These are phyloP conservation scores for Magnolia officinalis DNA, from an alignment of 164 flowering plant genomes.

Conservation along the genomic window DNA sequence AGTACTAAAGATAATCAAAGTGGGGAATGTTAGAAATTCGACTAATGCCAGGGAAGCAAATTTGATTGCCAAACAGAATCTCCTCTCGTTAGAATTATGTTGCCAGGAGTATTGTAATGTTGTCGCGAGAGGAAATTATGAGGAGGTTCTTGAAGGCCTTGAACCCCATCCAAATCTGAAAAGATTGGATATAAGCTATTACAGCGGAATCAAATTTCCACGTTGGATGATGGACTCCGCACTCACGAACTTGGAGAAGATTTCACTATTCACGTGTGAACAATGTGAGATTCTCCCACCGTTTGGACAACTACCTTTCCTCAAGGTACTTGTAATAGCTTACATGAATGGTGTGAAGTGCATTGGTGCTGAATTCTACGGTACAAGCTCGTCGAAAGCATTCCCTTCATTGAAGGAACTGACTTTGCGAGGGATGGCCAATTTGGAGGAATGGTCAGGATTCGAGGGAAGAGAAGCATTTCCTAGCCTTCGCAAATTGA, in stretches of 20 bases:
- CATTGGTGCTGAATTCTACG: neutral
- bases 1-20: neutral
- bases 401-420: neutral
- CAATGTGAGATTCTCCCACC: neutral
- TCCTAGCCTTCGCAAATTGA: neutral
- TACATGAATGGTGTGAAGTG: neutral
- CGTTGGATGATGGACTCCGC: neutral
- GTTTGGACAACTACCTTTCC: neutral
- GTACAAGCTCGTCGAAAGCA: too few species aligned
- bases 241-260: too few species aligned
- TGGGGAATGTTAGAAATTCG: neutral
- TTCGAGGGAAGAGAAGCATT: neutral
- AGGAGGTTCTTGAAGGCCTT: neutral
- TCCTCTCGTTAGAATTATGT: neutral
- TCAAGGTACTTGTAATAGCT: neutral
- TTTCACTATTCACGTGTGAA: neutral
- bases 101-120: neutral
- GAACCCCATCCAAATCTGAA: constrained; percentile 7
- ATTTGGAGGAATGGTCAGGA: neutral
- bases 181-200: neutral
- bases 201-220: neutral
- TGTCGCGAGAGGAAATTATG: neutral
- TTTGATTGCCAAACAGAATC: neutral
- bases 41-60: neutral
- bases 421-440: neutral